phyloP scores from a whole-genome alignment of 176 grass and related monocot species.

The Alopecurus myosuroides region DNA sequence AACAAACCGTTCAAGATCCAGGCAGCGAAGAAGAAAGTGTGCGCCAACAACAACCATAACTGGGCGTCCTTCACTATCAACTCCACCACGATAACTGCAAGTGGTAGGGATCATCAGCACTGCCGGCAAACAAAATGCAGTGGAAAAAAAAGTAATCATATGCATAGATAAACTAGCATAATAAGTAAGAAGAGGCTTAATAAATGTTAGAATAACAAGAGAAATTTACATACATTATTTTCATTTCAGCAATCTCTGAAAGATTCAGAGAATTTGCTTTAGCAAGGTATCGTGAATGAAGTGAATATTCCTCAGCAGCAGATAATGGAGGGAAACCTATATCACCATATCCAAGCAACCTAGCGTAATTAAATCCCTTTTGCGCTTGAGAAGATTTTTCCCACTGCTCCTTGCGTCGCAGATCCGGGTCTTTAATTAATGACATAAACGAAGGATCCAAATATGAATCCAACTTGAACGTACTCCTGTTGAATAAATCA shows the following conservation, averaged over 20 bases:
- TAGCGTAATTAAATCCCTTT: slow-evolving; percentile 91
- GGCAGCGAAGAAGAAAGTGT: slow-evolving; percentile 93
- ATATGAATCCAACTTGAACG: slow-evolving; percentile 83
- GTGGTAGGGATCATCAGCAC: slow-evolving; percentile 4
- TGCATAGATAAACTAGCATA: background rate
- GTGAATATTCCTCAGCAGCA: slow-evolving; percentile 94
- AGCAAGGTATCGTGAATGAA: slow-evolving; percentile 93
- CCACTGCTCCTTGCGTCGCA: slow-evolving; percentile 69
- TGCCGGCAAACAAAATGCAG: background rate
- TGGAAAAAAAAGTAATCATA: background rate
- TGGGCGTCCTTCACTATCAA: slow-evolving; percentile 81
- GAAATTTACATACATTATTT: slow-evolving; percentile 73
- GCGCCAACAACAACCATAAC: slow-evolving; percentile 96
- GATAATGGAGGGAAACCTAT: slow-evolving; percentile 76
- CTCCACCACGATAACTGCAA: slow-evolving; percentile 79
- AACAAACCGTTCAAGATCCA: slow-evolving; percentile 94
- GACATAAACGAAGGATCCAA: slow-evolving; percentile 97
- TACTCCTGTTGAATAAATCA: slow-evolving; percentile 51
- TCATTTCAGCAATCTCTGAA: slow-evolving; percentile 98
- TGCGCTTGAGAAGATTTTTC: slow-evolving; percentile 70
- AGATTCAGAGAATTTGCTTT: slow-evolving; percentile 99
- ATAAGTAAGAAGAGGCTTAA: background rate
- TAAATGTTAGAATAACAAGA: background rate
- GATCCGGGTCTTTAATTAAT: slow-evolving; percentile 93
- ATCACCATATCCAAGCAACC: slow-evolving; percentile 90